These are phyloP conservation scores for Boletus patriciae DNA, from an alignment of 768 basidiomycete genomes.

Conservation along the genomic window DNA sequence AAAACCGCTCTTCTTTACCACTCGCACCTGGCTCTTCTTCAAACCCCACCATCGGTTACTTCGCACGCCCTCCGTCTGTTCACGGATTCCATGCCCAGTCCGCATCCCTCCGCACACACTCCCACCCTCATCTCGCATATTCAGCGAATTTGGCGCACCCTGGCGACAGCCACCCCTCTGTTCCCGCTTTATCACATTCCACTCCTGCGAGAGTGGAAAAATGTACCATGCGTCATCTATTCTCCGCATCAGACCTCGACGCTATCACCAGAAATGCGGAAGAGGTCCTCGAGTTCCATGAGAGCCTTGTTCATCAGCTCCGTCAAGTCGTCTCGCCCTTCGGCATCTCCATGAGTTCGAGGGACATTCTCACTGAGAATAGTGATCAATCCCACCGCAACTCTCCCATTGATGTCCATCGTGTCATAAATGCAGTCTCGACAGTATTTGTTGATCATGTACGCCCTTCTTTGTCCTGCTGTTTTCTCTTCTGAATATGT, in stretches of 20 bases:
- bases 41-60: conserved; percentile 28
- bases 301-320: conserved; percentile 61
- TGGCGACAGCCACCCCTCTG: conserved; percentile 10
- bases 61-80: conserved; percentile 40
- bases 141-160: conserved; percentile 15
- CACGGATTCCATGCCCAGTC: conserved; percentile 44
- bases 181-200: conserved; percentile 8
- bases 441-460: conserved; percentile 62
- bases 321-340: conserved; percentile 48
- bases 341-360: conserved; percentile 44
- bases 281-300: conserved; percentile 67
- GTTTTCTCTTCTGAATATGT: conserved; percentile 2
- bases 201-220: conserved; percentile 32
- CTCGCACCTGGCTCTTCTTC: conserved; percentile 27
- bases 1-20: conserved; percentile 24
- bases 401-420: conserved; percentile 44
- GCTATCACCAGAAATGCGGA: conserved; percentile 65
- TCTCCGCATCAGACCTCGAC: conserved; percentile 59
- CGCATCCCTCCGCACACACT: conserved; percentile 46
- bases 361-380: conserved; percentile 17
- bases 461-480: conserved; percentile 7
- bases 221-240: conserved; percentile 46
- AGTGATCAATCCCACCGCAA: background rate
- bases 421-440: conserved; percentile 40
- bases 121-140: conserved; percentile 39